Evolutionary conservation across 140 eudicot species (phyloP).

Genomic region (Anethum foeniculum): DNA sequence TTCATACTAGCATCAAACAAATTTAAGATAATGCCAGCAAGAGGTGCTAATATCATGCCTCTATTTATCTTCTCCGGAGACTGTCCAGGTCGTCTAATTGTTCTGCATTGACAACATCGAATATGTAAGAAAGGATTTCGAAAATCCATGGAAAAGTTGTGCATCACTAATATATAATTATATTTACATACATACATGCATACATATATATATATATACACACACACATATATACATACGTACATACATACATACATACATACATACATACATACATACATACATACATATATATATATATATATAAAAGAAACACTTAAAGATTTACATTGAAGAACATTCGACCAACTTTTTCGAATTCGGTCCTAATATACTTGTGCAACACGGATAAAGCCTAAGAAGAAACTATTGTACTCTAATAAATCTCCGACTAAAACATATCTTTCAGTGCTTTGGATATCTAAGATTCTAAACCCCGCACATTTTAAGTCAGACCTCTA

Average conservation of each 20-base stretch:
- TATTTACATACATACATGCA: not conserved
- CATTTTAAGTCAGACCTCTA: not conserved
- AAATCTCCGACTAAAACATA: not conserved
- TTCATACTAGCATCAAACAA: constrained; percentile 62
- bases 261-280: too few relatives aligned
- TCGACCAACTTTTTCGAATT: not conserved
- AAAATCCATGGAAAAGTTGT: not conserved
- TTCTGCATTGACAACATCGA: constrained; percentile 36
- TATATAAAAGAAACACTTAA: not conserved
- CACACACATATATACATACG: too few relatives aligned
- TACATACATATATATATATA: too few relatives aligned
- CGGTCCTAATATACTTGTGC: not conserved
- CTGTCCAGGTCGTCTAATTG: constrained; percentile 69
- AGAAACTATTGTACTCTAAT: not conserved
- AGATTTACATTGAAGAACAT: not conserved
- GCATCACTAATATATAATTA: not conserved
- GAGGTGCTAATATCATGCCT: constrained; percentile 92
- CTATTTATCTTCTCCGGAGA: constrained; percentile 76
- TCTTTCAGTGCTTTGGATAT: not conserved
- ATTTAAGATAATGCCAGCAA: constrained; percentile 83
- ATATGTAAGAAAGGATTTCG: not conserved
- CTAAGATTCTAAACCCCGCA: not conserved
- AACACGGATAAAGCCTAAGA: not conserved
- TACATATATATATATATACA: too few relatives aligned
- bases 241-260: too few relatives aligned